These are phyloP conservation scores for Forsythia viridissima DNA, from an alignment of 257 asterid genomes.

Conservation along the genomic window DNA sequence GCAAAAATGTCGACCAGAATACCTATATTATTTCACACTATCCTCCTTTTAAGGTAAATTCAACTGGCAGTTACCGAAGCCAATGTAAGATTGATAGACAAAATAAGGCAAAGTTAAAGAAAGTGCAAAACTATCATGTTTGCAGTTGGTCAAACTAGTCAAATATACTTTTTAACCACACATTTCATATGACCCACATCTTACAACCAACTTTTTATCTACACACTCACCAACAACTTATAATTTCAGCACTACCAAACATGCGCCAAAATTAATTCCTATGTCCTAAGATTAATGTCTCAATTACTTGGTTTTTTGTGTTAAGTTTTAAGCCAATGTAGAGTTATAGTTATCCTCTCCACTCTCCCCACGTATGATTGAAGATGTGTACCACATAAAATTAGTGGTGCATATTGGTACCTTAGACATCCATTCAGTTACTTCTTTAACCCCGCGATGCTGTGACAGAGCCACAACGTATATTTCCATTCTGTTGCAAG, in stretches of 20 bases:
- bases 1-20: neutral
- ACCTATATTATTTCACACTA: neutral
- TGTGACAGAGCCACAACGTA: slow-evolving; percentile 84
- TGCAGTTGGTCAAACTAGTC: no score
- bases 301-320: neutral
- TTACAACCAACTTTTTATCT: no score
- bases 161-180: no score
- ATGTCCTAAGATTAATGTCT: neutral
- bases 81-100: neutral
- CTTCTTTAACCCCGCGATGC: slow-evolving; percentile 88
- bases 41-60: neutral
- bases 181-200: no score
- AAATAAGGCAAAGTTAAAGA: neutral
- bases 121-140: neutral
- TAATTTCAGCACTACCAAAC: no score
- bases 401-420: slow-evolving; percentile 33
- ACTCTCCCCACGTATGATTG: neutral
- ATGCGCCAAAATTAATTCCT: neutral
- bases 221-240: no score
- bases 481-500: slow-evolving; percentile 89
- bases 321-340: neutral
- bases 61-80: neutral
- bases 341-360: slow-evolving; percentile 1
- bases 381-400: neutral
- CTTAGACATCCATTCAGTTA: slow-evolving; percentile 98